phyloP scores from a whole-genome alignment of 495 filamentous ascomycete species.

The Diplogelasinospora grovesii region DNA sequence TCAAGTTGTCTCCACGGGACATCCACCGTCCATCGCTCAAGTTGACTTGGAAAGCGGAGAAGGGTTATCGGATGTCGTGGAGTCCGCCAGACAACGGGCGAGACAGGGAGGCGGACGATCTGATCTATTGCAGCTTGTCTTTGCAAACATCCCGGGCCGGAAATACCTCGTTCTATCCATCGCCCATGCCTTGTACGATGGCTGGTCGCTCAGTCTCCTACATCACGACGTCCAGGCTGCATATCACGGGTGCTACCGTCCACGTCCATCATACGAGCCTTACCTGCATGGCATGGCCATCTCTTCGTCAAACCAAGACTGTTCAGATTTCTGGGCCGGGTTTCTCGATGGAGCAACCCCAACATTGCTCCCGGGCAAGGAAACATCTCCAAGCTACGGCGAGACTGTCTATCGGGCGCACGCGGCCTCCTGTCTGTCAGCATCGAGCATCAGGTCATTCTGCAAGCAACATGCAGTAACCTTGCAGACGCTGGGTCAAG shows the following conservation, averaged over 20 bases:
- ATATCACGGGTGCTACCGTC: conserved; percentile 38
- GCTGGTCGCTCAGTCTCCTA: conserved; percentile 60
- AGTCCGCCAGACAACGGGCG: conserved; percentile 24
- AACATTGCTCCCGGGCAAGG: conserved; percentile 24
- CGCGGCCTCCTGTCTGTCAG: conserved; percentile 29
- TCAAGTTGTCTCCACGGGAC: conserved; percentile 50
- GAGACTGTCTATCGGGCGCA: conserved; percentile 39
- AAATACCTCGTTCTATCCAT: conserved; percentile 60
- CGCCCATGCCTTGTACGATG: conserved; percentile 75
- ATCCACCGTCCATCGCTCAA: conserved; percentile 8
- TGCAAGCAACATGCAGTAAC: conserved; percentile 53
- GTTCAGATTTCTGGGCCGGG: conserved; percentile 53
- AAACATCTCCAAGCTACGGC: neutral
- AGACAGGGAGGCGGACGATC: conserved; percentile 15
- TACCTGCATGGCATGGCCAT: conserved; percentile 45
- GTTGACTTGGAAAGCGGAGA: conserved; percentile 13
- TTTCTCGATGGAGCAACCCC: conserved; percentile 44
- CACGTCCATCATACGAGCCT: conserved; percentile 38
- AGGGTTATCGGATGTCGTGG: conserved; percentile 20
- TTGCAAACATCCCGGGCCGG: conserved; percentile 25
- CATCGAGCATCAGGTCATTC: conserved; percentile 37
- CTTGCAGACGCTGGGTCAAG: conserved; percentile 58
- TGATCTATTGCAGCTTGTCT: conserved; percentile 36
- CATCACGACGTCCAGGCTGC: conserved; percentile 58
- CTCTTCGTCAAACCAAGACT: conserved; percentile 26